Evolutionary conservation across 1,284 basidiomycete species (phyloP).

Genomic region (Bondarzewia mesenterica): DNA sequence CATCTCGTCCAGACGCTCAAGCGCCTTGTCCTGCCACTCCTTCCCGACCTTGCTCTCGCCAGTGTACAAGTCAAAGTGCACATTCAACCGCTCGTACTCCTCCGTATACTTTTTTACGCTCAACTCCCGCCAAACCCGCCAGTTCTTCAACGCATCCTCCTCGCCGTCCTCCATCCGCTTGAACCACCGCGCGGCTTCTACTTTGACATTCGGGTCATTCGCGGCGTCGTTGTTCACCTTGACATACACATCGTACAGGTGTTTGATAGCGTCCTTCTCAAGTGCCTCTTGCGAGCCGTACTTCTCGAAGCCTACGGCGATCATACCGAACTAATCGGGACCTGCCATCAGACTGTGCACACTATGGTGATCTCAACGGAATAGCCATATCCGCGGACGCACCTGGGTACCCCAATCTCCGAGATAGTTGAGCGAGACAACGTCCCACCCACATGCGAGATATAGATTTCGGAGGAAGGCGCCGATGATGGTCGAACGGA

Average conservation of each 20-base stretch:
- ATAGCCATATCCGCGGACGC: slow-evolving; percentile 14
- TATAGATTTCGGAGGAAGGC: slow-evolving; percentile 91
- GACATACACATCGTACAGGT: slow-evolving; percentile 93
- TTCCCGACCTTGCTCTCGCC: slow-evolving; percentile 89
- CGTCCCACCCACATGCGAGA: slow-evolving; percentile 90
- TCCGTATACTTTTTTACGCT: slow-evolving; percentile 89
- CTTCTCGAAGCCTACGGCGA: slow-evolving; percentile 88
- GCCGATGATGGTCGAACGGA: slow-evolving; percentile 96
- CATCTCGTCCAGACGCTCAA: slow-evolving; percentile 52
- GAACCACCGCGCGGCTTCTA: slow-evolving; percentile 85
- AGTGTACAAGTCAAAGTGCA: slow-evolving; percentile 90
- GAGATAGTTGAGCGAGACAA: slow-evolving; percentile 87
- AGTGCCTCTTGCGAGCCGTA: slow-evolving; percentile 86
- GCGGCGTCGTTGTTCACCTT: slow-evolving; percentile 86
- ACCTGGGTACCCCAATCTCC: slow-evolving; percentile 95
- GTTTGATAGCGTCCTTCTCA: slow-evolving; percentile 87
- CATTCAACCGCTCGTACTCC: slow-evolving; percentile 88
- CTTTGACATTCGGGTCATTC: slow-evolving; percentile 67
- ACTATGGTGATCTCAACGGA: not conserved
- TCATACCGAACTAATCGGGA: slow-evolving; percentile 62
- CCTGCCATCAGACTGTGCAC: not conserved
- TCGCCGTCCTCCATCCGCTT: slow-evolving; percentile 96
- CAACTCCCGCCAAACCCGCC: slow-evolving; percentile 89
- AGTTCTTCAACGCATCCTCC: slow-evolving; percentile 75
- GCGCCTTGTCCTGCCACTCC: slow-evolving; percentile 69